Evolutionary conservation across 2,329 filamentous ascomycete species (phyloP), one percentile per base, ranked within the genome.

Genomic region (Fusarium falciforme): DNA sequence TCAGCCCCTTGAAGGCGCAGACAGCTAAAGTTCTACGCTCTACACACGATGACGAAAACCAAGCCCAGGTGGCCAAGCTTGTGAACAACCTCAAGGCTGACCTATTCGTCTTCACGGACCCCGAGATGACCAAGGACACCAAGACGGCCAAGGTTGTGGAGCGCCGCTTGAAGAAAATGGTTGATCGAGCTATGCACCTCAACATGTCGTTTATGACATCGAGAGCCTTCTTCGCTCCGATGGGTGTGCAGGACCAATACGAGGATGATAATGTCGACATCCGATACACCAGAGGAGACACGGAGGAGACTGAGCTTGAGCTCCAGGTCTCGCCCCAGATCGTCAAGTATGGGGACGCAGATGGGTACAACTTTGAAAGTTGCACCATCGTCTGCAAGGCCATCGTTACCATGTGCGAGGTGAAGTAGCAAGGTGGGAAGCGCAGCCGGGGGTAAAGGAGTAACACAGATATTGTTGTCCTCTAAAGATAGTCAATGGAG

Each of bases 331-430:
- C 72, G 9, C 72, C 72, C 5, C 55, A 33, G 58, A 60, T 75
- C 25, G n/a, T 17, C 12, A 75, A 75, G 33, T 49, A 71, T 16
- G 72, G 72, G 12, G 61, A 75, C 3, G 72, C 58, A 3, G 70
- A 75, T 35, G 72, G 72, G 2, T 20, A 42, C 9, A n/a, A 49
- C 16, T 73, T 75, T 22, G 31, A 61, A 11, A 27, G 57, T 5
- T 5, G 20, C 8, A 25, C n/a, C 1, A 33, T 61, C 10, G 33
- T 75, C 7, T 68, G 61, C 49, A 54, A 63, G 35, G 36, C 72
- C 6, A 36, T 60, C 3, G 66, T 74, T 12, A 67, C 72, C 1
- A 40, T 33, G 25, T 9, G 59, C 38, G 44, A 59, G 31, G 27
- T 31, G 47, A 31, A 52, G 47, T 25, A 17, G 3, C 44, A 16